phyloP scores from a whole-genome alignment of 2,329 filamentous ascomycete species.

The Venturia pyrina region DNA sequence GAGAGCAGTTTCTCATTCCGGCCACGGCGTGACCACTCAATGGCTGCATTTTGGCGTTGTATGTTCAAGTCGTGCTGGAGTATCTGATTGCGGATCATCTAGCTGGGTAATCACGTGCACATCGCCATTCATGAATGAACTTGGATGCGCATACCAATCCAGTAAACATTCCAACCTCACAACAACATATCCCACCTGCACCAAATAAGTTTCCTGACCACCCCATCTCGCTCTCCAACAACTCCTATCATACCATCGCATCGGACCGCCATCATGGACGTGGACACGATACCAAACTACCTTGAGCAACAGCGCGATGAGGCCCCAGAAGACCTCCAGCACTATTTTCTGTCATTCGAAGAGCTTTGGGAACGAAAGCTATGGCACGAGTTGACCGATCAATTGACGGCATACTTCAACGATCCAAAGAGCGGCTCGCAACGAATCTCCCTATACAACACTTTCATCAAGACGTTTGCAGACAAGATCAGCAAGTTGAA shows the following conservation, averaged over 20 bases:
- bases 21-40: slow-evolving; percentile 30
- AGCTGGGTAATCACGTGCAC: not conserved
- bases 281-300: slow-evolving; percentile 83
- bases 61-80: no score
- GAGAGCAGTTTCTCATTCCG: slow-evolving; percentile 28
- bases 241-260: not conserved
- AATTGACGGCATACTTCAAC: slow-evolving; percentile 80
- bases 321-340: slow-evolving; percentile 79
- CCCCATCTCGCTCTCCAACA: not conserved
- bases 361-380: slow-evolving; percentile 97
- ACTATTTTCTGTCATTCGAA: slow-evolving; percentile 83
- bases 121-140: not conserved
- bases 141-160: not conserved
- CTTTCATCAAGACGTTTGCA: slow-evolving; percentile 90
- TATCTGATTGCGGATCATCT: not conserved
- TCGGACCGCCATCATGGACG: slow-evolving; percentile 52
- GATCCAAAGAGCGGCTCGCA: slow-evolving; percentile 70
- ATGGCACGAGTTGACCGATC: slow-evolving; percentile 96
- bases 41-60: slow-evolving; percentile 22
- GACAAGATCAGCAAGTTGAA: slow-evolving; percentile 99
- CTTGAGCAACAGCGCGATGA: slow-evolving; percentile 81
- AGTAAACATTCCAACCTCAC: not conserved
- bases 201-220: not conserved
- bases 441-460: slow-evolving; percentile 83
- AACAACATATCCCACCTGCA: not conserved